Evolutionary conservation across 805 yeast genomes (phyloP).

Genomic region (Candida nanaspora): DNA sequence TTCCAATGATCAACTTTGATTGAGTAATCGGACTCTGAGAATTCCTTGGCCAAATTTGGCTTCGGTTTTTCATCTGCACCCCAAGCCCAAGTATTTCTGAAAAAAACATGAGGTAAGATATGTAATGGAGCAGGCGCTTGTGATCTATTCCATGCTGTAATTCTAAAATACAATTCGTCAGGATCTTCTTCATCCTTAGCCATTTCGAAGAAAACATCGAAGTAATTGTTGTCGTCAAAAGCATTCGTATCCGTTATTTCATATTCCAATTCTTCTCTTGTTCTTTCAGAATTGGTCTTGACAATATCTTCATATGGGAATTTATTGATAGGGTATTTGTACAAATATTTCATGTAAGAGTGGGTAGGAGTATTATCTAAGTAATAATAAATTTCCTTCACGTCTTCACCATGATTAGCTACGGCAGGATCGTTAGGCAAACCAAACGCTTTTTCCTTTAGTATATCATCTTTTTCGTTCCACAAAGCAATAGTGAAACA

Average conservation of each 20-base stretch:
- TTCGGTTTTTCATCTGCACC: conserved; percentile 44
- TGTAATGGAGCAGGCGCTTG: conserved; percentile 83
- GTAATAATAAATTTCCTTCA: conserved; percentile 77
- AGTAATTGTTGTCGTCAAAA: conserved; percentile 66
- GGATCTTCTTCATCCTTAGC: conserved; percentile 80
- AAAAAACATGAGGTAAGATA: conserved; percentile 74
- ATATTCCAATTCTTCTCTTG: conserved; percentile 65
- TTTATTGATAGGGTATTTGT: conserved; percentile 84
- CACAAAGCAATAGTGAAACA: conserved; percentile 81
- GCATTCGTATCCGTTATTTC: conserved; percentile 79
- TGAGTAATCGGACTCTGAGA: conserved; percentile 34
- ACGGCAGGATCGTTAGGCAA: conserved; percentile 71
- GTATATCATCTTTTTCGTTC: conserved; percentile 81
- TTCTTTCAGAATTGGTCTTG: conserved; percentile 56
- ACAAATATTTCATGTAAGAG: conserved; percentile 83
- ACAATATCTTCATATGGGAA: conserved; percentile 77
- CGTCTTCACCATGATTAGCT: conserved; percentile 96
- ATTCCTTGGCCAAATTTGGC: conserved; percentile 39
- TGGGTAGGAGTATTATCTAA: conserved; percentile 91
- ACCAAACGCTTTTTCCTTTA: conserved; percentile 84
- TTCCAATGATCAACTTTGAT: conserved; percentile 60
- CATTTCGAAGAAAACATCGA: conserved; percentile 84
- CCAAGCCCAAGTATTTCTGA: conserved; percentile 95
- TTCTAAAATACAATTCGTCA: conserved; percentile 72
- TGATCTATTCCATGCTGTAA: conserved; percentile 84